These are phyloP conservation scores for Candida schatavii DNA, from an alignment of 805 yeast species.

Conservation along the genomic window DNA sequence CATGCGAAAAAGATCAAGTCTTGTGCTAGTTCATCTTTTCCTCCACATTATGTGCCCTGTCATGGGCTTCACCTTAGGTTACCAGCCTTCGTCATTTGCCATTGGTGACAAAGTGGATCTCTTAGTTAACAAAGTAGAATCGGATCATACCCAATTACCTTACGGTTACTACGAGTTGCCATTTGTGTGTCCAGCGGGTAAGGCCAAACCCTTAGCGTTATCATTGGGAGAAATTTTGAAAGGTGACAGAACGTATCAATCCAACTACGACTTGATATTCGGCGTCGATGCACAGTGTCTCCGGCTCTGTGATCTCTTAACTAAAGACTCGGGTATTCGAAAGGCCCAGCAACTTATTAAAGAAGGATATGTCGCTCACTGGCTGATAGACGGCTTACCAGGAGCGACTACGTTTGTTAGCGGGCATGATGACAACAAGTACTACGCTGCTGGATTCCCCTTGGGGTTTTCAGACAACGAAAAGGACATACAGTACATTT, in stretches of 20 bases:
- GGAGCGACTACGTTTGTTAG: conserved; percentile 81
- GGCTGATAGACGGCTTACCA: conserved; percentile 81
- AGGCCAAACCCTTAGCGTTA: conserved; percentile 59
- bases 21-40: too few relatives aligned
- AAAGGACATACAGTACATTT: conserved; percentile 54
- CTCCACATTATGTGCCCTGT: background rate
- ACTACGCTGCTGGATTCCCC: conserved; percentile 85
- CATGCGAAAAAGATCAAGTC: background rate
- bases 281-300: conserved; percentile 65
- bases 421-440: conserved; percentile 55
- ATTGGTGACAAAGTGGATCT: conserved; percentile 64
- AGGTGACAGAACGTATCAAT: conserved; percentile 78
- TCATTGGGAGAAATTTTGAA: conserved; percentile 74
- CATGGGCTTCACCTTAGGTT: conserved; percentile 16
- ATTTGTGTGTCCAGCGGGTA: conserved; percentile 69
- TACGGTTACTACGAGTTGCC: conserved; percentile 74
- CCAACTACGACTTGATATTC: conserved; percentile 64
- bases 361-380: conserved; percentile 74
- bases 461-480: conserved; percentile 71
- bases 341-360: conserved; percentile 61
- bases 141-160: conserved; percentile 75
- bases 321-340: conserved; percentile 47
- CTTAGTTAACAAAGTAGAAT: conserved; percentile 73
- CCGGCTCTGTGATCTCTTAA: conserved; percentile 64
- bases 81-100: conserved; percentile 37